Conservation (phyloP, 306 rosid species). For the Cicer chorassanicum region DNA sequence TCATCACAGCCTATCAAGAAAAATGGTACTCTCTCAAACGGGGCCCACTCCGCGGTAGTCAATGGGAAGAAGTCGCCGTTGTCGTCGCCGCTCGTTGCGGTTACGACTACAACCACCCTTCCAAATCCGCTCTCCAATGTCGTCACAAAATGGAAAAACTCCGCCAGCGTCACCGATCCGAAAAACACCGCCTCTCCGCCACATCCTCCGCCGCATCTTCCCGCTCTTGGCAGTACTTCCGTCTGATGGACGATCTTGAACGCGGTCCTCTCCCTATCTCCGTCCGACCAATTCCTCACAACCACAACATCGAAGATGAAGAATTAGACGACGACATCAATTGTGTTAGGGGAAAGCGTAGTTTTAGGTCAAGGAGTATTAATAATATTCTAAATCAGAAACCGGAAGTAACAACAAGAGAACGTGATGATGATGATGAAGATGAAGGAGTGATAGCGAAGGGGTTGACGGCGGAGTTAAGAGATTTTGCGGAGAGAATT, state of each 20-base stretch:
- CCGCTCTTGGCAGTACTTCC: constrained; percentile 65
- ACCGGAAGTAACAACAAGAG: constrained; percentile 26
- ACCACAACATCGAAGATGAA: neutral
- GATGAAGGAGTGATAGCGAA: constrained; percentile 16
- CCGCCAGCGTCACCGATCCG: constrained; percentile 84
- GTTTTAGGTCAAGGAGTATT: constrained; percentile 54
- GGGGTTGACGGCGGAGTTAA: constrained; percentile 65
- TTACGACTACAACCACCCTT: constrained; percentile 59
- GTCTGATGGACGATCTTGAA: constrained; percentile 73
- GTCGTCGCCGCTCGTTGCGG: constrained; percentile 87
- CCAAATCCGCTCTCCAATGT: constrained; percentile 77
- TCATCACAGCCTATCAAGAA: constrained; percentile 83
- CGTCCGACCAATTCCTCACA: constrained; percentile 50
- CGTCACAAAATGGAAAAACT: constrained; percentile 97
- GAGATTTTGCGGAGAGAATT: constrained; percentile 60
- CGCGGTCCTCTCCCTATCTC: constrained; percentile 90
- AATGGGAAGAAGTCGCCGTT: constrained; percentile 93
- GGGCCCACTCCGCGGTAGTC: constrained; percentile 76
- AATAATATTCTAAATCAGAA: constrained; percentile 53
- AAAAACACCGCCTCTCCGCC: constrained; percentile 47
- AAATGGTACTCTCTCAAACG: constrained; percentile 84
- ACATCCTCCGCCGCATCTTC: neutral
- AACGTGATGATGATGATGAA: constrained; percentile 13
- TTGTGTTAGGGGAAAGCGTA: neutral
- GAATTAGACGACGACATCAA: constrained; percentile 38